phyloP scores from a whole-genome alignment of 2,329 filamentous ascomycete genomes.

The Hypomyces perniciosus region DNA sequence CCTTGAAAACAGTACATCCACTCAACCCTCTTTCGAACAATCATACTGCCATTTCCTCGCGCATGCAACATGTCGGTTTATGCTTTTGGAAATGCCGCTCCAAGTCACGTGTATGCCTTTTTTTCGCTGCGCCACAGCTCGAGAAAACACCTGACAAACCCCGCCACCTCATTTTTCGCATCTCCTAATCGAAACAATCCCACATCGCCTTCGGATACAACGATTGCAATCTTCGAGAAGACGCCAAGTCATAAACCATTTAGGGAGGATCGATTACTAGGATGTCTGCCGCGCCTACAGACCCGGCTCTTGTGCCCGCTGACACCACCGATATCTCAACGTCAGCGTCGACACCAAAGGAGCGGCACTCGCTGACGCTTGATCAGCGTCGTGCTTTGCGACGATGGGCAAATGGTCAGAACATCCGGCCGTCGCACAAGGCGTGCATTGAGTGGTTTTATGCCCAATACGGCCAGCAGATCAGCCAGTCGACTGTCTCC shows the following conservation, averaged over 20 bases:
- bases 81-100: background rate
- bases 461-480: conserved; percentile 51
- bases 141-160: conserved; percentile 15
- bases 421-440: conserved; percentile 53
- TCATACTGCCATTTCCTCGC: background rate
- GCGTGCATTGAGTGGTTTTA: conserved; percentile 60
- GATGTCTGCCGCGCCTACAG: conserved; percentile 34
- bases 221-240: conserved; percentile 28
- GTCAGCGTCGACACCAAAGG: conserved; percentile 27
- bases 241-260: conserved; percentile 24
- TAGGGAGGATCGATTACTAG: conserved; percentile 23
- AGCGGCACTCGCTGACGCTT: conserved; percentile 55
- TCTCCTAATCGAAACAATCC: conserved; percentile 34
- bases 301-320: conserved; percentile 32
- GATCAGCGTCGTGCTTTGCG: conserved; percentile 56
- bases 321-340: conserved; percentile 12
- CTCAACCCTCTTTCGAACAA: background rate
- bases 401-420: conserved; percentile 53
- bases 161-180: conserved; percentile 26
- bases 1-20: too few relatives aligned
- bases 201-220: conserved; percentile 34
- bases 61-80: conserved; percentile 3
- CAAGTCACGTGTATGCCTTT: conserved; percentile 3
- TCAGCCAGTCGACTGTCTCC: conserved; percentile 58
- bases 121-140: background rate